These are phyloP conservation scores for Phialophora macrospora DNA, from an alignment of 2,329 filamentous ascomycete species.

Conservation along the genomic window DNA sequence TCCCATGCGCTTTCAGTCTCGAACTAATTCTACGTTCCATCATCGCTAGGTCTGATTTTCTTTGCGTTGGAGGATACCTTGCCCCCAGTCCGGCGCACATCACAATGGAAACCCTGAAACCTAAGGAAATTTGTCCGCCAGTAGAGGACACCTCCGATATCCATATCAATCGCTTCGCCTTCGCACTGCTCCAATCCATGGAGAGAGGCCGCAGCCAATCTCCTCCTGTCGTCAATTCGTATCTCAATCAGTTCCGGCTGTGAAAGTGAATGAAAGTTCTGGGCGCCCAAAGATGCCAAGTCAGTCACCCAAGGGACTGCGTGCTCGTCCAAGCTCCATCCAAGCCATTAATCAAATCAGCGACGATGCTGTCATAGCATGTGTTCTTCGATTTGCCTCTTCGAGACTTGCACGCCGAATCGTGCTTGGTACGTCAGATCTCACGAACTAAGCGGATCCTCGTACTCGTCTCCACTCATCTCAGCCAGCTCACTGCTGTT, in stretches of 20 bases:
- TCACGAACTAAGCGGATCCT: conserved; percentile 31
- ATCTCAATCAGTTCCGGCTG: background rate
- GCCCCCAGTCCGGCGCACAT: background rate
- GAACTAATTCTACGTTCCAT: background rate
- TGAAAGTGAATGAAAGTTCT: background rate
- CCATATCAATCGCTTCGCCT: background rate
- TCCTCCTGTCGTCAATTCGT: background rate
- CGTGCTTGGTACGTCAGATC: background rate
- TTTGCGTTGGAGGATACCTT: background rate
- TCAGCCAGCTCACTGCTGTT: conserved; percentile 37
- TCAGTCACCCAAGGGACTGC: background rate
- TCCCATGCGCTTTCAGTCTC: background rate
- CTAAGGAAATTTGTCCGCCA: background rate
- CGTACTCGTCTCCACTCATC: conserved; percentile 33
- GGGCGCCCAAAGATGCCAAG: background rate
- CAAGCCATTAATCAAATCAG: background rate
- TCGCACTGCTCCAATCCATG: background rate
- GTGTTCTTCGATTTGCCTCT: background rate
- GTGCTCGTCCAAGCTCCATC: background rate
- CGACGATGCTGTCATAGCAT: background rate
- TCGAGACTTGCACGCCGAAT: background rate
- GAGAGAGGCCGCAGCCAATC: background rate
- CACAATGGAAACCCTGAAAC: background rate
- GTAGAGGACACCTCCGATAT: background rate
- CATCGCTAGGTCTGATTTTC: background rate